Evolutionary conservation across 1,139 yeast genomes (phyloP), one percentile per base, ranked within the genome.

Genomic region (Pichia sp.): DNA sequence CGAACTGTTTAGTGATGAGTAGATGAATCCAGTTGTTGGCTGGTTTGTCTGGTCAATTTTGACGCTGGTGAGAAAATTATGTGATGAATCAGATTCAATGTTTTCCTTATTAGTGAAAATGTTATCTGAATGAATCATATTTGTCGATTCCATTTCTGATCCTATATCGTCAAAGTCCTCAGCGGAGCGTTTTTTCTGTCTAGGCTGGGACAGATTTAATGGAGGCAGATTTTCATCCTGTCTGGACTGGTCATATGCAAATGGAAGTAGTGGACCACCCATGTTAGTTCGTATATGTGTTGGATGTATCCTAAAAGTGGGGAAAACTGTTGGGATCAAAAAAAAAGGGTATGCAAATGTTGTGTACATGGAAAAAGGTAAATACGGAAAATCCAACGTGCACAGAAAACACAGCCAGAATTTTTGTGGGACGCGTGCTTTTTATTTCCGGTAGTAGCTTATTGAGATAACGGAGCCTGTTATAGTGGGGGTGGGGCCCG

Each of bases 181-280:
- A 19, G 19, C n/a, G 7, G 20, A 17, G 19, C 24, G 34, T 18
- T 35, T 38, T 15, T 24, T 28, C 12, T 22, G 37, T n/a, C n/a
- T n/a, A 9, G 38, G 22, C 18, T 34, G 43, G 3, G 44, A 38
- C 4, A 38, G 33, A 28, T 40, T 39, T 6, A 48, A 32, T 2
- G 52, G 52, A 4, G 48, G 44, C 9, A 24, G 12, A 12, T 30
- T 30, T 20, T 53, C 59, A n/a, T 47, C 41, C 8, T 45, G 38
- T n/a, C 60, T 45, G 3, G 65, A 60, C 7, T 48, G 45, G 45
- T 60, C 59, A 41, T 50, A 60, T 4, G 64, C 56, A 47, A 60
- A 50, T 2, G 65, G 65, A 11, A 60, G 49, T 24, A 61, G 49
- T 9, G 58, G 58, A n/a, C 51, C 51, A 51, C 45, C 37, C 52